Evolutionary conservation across 2,329 filamentous ascomycete genomes (phyloP).

Genomic region (Calonectria leucothoes): DNA sequence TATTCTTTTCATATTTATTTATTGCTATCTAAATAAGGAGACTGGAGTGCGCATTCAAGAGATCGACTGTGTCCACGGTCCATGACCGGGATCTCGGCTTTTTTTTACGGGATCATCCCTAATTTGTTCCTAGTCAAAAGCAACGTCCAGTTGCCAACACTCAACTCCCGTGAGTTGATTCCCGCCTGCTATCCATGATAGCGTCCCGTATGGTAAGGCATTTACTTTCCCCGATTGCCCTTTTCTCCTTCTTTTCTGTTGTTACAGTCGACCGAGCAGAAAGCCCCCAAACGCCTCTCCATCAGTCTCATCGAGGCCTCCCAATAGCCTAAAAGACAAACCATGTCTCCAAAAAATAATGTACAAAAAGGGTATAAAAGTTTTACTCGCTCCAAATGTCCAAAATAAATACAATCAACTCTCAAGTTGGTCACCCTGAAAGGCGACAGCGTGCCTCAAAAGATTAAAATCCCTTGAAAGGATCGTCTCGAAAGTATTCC

Average conservation of each 20-base stretch:
- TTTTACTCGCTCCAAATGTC: conserved; percentile 23
- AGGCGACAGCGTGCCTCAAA: not conserved
- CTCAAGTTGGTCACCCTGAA: conserved; percentile 14
- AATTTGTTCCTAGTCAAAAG: not conserved
- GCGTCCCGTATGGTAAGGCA: not conserved
- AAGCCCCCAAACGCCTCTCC: conserved; percentile 31
- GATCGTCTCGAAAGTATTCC: conserved; percentile 69
- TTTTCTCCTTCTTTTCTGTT: conserved; percentile 21
- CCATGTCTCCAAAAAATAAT: conserved; percentile 33
- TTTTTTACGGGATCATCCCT: not conserved
- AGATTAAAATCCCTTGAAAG: conserved; percentile 69
- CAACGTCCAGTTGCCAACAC: not conserved
- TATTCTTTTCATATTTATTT: conserved; percentile 17
- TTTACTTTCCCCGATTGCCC: conserved; percentile 1
- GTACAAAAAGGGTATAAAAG: conserved; percentile 41
- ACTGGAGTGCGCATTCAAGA: conserved; percentile 5
- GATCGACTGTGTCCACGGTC: conserved; percentile 2
- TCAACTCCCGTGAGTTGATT: not conserved
- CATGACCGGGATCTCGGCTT: not conserved
- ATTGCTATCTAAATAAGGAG: conserved; percentile 14
- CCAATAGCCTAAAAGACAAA: conserved; percentile 9
- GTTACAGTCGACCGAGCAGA: not conserved
- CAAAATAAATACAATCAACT: conserved; percentile 32
- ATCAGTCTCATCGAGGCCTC: conserved; percentile 18
- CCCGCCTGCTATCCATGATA: not conserved